Percentiles rank a stretch among this genome's conserved stretches.
Conservation (phyloP, 257 asterid genomes). For the Schizonepeta tenuifolia region DNA sequence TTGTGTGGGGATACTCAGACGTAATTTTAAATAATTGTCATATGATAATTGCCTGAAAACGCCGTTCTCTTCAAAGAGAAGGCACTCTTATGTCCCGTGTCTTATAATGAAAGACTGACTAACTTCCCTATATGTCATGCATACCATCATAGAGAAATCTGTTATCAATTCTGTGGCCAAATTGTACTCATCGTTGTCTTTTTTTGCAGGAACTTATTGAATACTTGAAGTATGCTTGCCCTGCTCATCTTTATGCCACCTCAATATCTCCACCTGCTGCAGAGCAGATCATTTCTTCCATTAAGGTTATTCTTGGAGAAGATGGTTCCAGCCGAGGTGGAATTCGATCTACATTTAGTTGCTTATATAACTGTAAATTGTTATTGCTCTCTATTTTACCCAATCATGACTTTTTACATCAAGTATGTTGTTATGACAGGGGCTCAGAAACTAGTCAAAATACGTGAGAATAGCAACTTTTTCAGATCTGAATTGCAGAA, state of each 20-base stretch:
- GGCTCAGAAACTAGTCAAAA: slow-evolving; percentile 86
- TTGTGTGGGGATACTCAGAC: background rate
- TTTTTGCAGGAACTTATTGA: slow-evolving; percentile 77
- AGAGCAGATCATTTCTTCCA: slow-evolving; percentile 88
- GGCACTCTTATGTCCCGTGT: background rate
- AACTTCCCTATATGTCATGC: slow-evolving; percentile 14
- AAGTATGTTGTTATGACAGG: slow-evolving; percentile 51
- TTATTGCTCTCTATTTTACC: background rate
- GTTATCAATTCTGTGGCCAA: slow-evolving; percentile 16
- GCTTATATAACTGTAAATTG: slow-evolving; percentile 13
- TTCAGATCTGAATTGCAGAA: slow-evolving; percentile 90
- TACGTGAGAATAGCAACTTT: slow-evolving; percentile 92
- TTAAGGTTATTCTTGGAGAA: slow-evolving; percentile 92
- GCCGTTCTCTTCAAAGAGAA: background rate
- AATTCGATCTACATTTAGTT: slow-evolving; percentile 32
- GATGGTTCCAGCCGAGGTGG: slow-evolving; percentile 97
- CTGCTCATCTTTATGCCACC: slow-evolving; percentile 98
- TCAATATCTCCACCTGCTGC: slow-evolving; percentile 97
- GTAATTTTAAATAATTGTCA: background rate
- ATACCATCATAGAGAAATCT: background rate
- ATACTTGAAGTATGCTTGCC: slow-evolving; percentile 82
- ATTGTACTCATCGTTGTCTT: slow-evolving; percentile 7
- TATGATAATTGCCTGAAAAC: slow-evolving; percentile 11
- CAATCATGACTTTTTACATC: slow-evolving; percentile 4
- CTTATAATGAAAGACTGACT: background rate